Conservation (phyloP, 2,329 filamentous ascomycete species). For the Talaromyces sp. region DNA sequence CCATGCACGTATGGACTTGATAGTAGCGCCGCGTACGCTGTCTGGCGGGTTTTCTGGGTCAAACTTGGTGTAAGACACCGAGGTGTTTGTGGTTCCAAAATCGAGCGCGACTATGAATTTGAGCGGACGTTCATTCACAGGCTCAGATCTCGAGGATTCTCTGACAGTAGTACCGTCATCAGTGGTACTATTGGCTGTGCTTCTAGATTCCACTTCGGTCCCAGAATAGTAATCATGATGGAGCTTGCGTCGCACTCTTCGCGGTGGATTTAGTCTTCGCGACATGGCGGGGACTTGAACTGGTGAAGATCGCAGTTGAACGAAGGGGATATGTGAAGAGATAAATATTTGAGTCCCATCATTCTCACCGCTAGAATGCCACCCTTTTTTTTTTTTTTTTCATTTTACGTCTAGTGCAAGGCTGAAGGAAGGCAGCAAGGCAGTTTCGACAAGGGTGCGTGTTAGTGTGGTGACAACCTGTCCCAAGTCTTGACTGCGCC, state of each 20-base stretch:
- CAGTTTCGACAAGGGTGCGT: background rate
- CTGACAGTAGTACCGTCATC: background rate
- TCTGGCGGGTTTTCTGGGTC: background rate
- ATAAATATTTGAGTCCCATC: background rate
- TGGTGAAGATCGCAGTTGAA: background rate
- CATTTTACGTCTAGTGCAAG: background rate
- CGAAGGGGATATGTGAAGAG: background rate
- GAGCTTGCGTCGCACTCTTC: background rate
- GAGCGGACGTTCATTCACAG: background rate
- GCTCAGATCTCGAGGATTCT: background rate
- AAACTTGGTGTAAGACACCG: conserved; percentile 1
- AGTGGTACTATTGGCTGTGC: background rate
- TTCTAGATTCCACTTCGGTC: background rate
- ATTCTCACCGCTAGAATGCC: background rate
- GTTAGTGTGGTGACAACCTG: background rate
- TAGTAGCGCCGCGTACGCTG: background rate
- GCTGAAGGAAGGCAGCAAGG: background rate
- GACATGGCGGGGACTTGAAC: background rate
- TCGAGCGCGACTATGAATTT: conserved; percentile 5
- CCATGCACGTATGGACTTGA: background rate
- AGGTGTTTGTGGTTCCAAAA: conserved; percentile 1
- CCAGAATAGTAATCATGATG: background rate
- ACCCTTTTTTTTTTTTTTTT: background rate
- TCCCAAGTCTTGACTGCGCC: background rate
- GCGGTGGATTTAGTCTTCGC: background rate